Evolutionary conservation across 306 rosid species (phyloP), one percentile per base, ranked within the genome.

Genomic region (Malus sieversii): DNA sequence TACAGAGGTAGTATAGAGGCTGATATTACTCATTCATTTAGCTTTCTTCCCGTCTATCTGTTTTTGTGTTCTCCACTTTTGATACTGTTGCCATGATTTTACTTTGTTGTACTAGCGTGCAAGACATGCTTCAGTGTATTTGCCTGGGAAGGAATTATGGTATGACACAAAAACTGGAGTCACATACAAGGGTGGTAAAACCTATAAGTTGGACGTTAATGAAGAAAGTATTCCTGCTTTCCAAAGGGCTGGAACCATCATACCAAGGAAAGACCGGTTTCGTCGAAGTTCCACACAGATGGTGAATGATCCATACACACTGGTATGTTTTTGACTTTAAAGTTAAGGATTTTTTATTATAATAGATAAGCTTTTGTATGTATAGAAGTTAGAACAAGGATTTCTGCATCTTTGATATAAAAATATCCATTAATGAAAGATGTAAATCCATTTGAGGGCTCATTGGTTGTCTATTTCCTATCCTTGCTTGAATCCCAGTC

Each of bases 231-330:
- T 95, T 82, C 99, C 99, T 81, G 93, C 93, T 77, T 90, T 95
- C 88, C 96, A 82, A 86, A 92, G 91, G 84, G 93, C 84, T 72
- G 99, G 99, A 71, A 90, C 97, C 33, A 95, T 95, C 83, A 71
- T 95, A 61, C 82, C 97, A 6, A 89, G 99, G 87, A 95, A 85
- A 82, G 99, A 92, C 83, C 83, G 97, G n/a, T 85, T 86, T 68
- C 93, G 99, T 68, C 90, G 96, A 77, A 92, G 99, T 87, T 90
- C 99, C 79, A 89, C 97, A 18, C 99, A 89, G 86, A 95, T 92
- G 99, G 79, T 73, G 23, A 89, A 95, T 38, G 99, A 95, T 90
- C 99, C 99, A 22, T 92, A 79, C 78, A 92, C 97, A 71, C 88
- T 95, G 96, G 99, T 95, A 90, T 51, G 89, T 79, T 72, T 71